A percentile compares a stretch with the other conserved stretches of the same genome.
These are phyloP conservation scores for Colletotrichum liriopes DNA, from an alignment of 2,329 filamentous ascomycete species.

Conservation along the genomic window DNA sequence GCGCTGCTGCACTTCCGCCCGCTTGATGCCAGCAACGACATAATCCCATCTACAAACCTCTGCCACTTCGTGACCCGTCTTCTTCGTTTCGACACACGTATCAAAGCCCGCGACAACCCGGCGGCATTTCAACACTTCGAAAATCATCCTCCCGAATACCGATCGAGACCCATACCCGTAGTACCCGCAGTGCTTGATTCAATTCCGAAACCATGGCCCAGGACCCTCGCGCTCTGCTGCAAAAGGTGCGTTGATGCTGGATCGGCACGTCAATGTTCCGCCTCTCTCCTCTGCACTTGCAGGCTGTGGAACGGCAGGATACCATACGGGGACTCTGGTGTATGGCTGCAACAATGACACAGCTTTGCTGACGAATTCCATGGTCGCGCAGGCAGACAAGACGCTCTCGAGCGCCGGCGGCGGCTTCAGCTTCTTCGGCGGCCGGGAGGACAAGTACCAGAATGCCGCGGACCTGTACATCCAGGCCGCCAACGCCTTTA, in stretches of 20 bases:
- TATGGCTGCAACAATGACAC: neutral
- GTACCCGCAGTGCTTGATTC: neutral
- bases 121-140: neutral
- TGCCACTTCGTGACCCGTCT: constrained; percentile 17
- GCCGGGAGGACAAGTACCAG: constrained; percentile 89
- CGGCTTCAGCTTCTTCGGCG: constrained; percentile 93
- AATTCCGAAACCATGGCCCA: constrained; percentile 72
- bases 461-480: constrained; percentile 89
- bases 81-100: neutral
- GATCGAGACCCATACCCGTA: constrained; percentile 4
- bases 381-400: constrained; percentile 83
- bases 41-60: constrained; percentile 11
- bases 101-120: neutral
- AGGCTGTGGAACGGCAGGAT: neutral
- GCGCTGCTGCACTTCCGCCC: constrained; percentile 26
- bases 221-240: constrained; percentile 83
- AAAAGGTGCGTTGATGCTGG: constrained; percentile 72
- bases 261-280: neutral
- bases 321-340: neutral
- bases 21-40: constrained; percentile 25
- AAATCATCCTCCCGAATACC: constrained; percentile 1
- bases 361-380: constrained; percentile 15
- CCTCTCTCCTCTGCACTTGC: too few species aligned
- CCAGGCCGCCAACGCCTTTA: constrained; percentile 92
- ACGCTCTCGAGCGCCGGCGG: constrained; percentile 79